Conservation (phyloP, 495 filamentous ascomycete genomes). For the Tirmania nivea region DNA sequence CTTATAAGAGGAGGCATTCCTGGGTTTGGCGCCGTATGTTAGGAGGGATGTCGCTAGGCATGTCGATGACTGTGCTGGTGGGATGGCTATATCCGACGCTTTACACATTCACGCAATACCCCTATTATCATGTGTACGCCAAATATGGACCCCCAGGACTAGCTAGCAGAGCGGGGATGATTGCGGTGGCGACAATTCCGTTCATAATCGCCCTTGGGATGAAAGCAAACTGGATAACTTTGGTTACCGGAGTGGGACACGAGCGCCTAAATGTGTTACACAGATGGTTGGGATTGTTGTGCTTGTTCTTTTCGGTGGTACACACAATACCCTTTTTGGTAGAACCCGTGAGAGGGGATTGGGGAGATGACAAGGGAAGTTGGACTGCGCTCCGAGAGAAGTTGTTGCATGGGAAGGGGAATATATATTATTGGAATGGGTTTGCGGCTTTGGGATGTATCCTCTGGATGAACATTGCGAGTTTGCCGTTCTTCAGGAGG, state of each 20-base stretch:
- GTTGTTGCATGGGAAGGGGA: slow-evolving; percentile 33
- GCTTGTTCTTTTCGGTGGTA: slow-evolving; percentile 57
- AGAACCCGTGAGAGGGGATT: slow-evolving; percentile 44
- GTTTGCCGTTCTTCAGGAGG: slow-evolving; percentile 42
- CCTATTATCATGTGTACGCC: slow-evolving; percentile 13
- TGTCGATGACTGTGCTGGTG: slow-evolving; percentile 10
- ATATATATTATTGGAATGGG: slow-evolving; percentile 69
- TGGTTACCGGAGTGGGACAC: slow-evolving; percentile 77
- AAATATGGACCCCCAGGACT: slow-evolving; percentile 65
- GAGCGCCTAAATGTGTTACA: slow-evolving; percentile 85
- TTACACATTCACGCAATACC: slow-evolving; percentile 16
- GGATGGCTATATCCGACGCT: slow-evolving; percentile 16
- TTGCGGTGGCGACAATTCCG: slow-evolving; percentile 78
- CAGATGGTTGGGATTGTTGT: slow-evolving; percentile 78
- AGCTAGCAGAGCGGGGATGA: slow-evolving; percentile 79
- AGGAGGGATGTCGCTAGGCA: slow-evolving; percentile 11
- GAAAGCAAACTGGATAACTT: slow-evolving; percentile 69
- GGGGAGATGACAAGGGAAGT: slow-evolving; percentile 29
- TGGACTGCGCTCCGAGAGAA: slow-evolving; percentile 39
- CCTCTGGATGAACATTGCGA: slow-evolving; percentile 60
- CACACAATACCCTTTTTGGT: slow-evolving; percentile 82
- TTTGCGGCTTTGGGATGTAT: slow-evolving; percentile 70
- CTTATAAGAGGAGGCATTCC: slow-evolving; percentile 6
- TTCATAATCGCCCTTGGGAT: slow-evolving; percentile 82
- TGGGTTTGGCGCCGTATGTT: background rate